Percentiles rank a stretch among this genome's conserved stretches.
phyloP scores from a whole-genome alignment of 768 basidiomycete genomes.

The Amylocystis lapponica region DNA sequence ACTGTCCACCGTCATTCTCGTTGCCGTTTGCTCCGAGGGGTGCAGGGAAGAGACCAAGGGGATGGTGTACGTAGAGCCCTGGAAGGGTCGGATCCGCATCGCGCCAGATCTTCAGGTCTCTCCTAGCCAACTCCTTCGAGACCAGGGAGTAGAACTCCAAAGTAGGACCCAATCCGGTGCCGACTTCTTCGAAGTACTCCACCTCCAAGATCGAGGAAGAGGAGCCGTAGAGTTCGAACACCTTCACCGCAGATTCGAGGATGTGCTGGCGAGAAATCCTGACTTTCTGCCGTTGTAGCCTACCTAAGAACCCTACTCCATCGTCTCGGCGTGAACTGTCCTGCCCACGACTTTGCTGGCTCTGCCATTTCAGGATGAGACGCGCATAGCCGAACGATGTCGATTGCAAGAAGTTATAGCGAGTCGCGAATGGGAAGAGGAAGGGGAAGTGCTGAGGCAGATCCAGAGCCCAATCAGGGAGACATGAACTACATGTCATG shows the following conservation, averaged over 20 bases:
- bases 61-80: slow-evolving; percentile 76
- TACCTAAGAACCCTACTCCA: slow-evolving; percentile 85
- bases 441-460: slow-evolving; percentile 96
- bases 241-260: slow-evolving; percentile 93
- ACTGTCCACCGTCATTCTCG: slow-evolving; percentile 71
- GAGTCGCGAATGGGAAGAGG: slow-evolving; percentile 97
- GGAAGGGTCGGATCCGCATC: slow-evolving; percentile 63
- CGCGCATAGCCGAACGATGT: slow-evolving; percentile 98
- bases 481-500: slow-evolving; percentile 61
- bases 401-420: slow-evolving; percentile 95
- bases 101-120: slow-evolving; percentile 87
- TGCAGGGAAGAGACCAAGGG: slow-evolving; percentile 81
- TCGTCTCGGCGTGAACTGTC: slow-evolving; percentile 83
- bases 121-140: slow-evolving; percentile 88
- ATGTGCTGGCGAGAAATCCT: slow-evolving; percentile 93
- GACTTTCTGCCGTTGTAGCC: slow-evolving; percentile 93
- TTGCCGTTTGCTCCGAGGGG: slow-evolving; percentile 71
- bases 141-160: slow-evolving; percentile 98
- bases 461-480: slow-evolving; percentile 97
- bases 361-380: slow-evolving; percentile 92
- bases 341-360: slow-evolving; percentile 64
- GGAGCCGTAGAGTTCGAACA: slow-evolving; percentile 93
- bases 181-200: slow-evolving; percentile 98
- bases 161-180: slow-evolving; percentile 95
- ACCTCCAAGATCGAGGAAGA: slow-evolving; percentile 93